Evolutionary conservation across 805 yeast genomes (phyloP).

Genomic region (Jamesozyma hellenica): DNA sequence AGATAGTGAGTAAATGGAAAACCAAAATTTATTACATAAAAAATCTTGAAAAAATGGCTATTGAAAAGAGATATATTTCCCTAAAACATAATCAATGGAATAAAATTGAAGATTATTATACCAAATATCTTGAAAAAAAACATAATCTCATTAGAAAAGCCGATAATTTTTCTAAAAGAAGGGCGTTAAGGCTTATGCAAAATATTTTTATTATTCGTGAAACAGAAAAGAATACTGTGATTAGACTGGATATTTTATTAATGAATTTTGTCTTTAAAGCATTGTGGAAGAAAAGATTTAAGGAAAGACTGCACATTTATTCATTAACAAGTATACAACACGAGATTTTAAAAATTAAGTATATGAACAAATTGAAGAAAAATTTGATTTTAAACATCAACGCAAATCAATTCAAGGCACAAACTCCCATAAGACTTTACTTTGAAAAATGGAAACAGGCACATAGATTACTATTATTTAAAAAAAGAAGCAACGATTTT

Average conservation of each 20-base stretch:
- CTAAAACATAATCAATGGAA: conserved; percentile 5
- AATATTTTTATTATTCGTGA: conserved; percentile 4
- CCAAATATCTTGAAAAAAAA: neutral
- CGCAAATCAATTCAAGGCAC: conserved; percentile 1
- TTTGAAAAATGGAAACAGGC: conserved; percentile 7
- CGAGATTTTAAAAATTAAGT: conserved; percentile 3
- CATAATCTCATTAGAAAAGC: conserved; percentile 4
- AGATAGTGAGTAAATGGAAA: neutral
- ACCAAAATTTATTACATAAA: conserved; percentile 4
- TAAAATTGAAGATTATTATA: neutral
- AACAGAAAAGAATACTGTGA: conserved; percentile 7
- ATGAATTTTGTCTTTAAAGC: conserved; percentile 8
- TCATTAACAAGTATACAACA: conserved; percentile 6
- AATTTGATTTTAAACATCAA: conserved; percentile 3
- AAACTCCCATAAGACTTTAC: neutral
- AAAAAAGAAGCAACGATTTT: neutral
- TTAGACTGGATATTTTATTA: conserved; percentile 5
- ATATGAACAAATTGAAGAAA: conserved; percentile 7
- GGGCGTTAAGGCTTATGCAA: conserved; percentile 6
- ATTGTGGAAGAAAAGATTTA: conserved; percentile 17
- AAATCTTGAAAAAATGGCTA: conserved; percentile 12
- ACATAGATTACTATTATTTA: neutral
- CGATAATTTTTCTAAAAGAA: conserved; percentile 6
- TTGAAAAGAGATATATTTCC: conserved; percentile 3
- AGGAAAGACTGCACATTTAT: conserved; percentile 10